Conservation (phyloP, 164 flowering plant species). For the Cinnamomum micranthum region DNA sequence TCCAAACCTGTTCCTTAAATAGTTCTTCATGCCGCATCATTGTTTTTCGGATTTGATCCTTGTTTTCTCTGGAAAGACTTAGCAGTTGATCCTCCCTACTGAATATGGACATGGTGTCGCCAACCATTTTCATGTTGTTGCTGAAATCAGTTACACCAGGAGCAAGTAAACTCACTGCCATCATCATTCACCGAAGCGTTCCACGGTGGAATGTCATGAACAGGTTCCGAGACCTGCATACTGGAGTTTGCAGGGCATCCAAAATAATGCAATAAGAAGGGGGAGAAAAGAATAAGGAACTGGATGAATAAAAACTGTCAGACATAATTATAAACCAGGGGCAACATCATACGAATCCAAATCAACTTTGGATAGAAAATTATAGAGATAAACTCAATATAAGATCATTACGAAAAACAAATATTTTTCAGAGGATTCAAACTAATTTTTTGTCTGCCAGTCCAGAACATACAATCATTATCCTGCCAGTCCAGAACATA, state of each 20-base stretch:
- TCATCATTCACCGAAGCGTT: background rate
- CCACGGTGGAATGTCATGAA: background rate
- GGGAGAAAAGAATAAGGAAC: background rate
- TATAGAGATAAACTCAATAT: no score
- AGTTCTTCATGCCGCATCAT: conserved; percentile 21
- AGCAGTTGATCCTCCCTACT: conserved; percentile 8
- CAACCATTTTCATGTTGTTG: background rate
- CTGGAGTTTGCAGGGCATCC: background rate
- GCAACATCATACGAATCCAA: no score
- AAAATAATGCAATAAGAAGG: background rate
- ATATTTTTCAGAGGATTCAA: no score
- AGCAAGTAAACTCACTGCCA: conserved; percentile 14
- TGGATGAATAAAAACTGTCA: no score
- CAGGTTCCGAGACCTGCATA: background rate
- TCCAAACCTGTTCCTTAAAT: conserved; percentile 24
- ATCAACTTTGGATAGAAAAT: no score
- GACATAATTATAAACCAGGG: no score
- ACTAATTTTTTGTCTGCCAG: no score
- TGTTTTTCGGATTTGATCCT: conserved; percentile 23
- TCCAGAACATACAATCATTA: no score
- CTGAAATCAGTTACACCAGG: background rate
- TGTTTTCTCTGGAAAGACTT: conserved; percentile 12
- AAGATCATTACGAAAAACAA: no score
- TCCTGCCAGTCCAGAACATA: no score
- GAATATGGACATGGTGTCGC: background rate